phyloP scores from a whole-genome alignment of 495 filamentous ascomycete genomes.

The Wilcoxina mikolae region DNA sequence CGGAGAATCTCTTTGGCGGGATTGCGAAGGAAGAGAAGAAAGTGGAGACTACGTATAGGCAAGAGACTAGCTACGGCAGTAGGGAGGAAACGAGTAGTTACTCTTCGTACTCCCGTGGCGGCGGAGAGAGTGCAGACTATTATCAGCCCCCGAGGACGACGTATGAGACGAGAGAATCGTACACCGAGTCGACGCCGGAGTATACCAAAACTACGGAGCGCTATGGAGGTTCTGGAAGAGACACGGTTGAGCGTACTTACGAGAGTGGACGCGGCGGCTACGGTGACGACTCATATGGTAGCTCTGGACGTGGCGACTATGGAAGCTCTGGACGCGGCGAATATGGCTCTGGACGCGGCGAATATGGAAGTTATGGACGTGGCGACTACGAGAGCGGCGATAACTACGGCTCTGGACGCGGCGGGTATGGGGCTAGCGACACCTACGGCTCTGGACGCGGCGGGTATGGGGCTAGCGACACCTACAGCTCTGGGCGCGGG shows the following conservation, averaged over 20 bases:
- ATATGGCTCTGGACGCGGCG: conserved; percentile 1
- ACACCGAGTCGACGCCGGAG: no score
- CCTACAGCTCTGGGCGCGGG: not conserved
- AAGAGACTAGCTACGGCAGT: conserved; percentile 4
- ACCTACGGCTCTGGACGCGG: not conserved
- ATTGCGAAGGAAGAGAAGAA: conserved; percentile 4
- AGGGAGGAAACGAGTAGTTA: conserved; percentile 13
- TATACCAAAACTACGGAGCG: conserved; percentile 3
- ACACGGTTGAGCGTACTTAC: conserved; percentile 1
- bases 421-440: no score
- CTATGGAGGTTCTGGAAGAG: no score
- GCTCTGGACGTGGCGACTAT: conserved; percentile 1
- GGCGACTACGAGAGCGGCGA: not conserved
- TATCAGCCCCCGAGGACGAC: no score
- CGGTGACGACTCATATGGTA: conserved; percentile 13
- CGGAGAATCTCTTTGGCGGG: conserved; percentile 16
- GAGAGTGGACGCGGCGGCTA: conserved; percentile 3
- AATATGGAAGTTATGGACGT: conserved; percentile 5
- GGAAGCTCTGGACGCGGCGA: conserved; percentile 6
- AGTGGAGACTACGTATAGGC: conserved; percentile 3
- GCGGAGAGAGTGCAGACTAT: not conserved
- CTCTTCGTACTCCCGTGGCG: conserved; percentile 10
- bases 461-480: not conserved
- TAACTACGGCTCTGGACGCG: not conserved
- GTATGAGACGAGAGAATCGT: no score